phyloP scores from a whole-genome alignment of 2,329 filamentous ascomycete species.

The Diaporthe amygdali region DNA sequence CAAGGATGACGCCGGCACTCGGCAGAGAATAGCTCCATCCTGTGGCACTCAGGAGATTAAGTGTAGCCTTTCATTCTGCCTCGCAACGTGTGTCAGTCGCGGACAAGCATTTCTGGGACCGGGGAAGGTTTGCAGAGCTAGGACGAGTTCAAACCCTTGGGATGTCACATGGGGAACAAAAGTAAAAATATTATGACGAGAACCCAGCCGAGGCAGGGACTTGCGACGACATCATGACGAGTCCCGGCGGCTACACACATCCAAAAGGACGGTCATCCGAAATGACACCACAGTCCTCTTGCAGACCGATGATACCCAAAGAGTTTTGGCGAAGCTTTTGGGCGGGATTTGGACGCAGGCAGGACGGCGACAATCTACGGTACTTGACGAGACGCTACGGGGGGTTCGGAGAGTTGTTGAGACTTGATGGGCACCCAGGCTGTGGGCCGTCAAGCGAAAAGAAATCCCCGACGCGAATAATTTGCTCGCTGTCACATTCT shows the following conservation, averaged over 20 bases:
- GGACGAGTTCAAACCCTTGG: background rate
- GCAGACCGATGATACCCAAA: background rate
- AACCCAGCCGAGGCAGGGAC: background rate
- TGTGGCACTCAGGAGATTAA: background rate
- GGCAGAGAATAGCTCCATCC: background rate
- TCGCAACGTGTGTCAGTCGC: background rate
- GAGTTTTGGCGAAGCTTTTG: background rate
- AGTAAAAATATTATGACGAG: background rate
- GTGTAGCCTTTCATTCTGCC: background rate
- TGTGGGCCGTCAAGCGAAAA: background rate
- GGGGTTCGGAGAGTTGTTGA: background rate
- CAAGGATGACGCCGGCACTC: conserved; percentile 1
- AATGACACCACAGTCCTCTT: background rate
- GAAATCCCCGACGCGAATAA: background rate
- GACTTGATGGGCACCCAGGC: background rate
- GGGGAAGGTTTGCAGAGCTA: background rate
- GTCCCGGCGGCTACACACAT: background rate
- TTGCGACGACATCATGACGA: background rate
- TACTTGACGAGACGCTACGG: background rate
- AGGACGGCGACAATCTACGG: background rate
- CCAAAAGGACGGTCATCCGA: background rate
- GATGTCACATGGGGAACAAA: background rate
- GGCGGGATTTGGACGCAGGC: background rate
- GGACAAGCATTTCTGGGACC: background rate
- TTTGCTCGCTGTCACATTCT: conserved; percentile 1